Percentiles rank a stretch among this genome's conserved stretches.
These are phyloP conservation scores for Vigna unguiculata DNA, from an alignment of 306 rosid genomes.

Conservation along the genomic window DNA sequence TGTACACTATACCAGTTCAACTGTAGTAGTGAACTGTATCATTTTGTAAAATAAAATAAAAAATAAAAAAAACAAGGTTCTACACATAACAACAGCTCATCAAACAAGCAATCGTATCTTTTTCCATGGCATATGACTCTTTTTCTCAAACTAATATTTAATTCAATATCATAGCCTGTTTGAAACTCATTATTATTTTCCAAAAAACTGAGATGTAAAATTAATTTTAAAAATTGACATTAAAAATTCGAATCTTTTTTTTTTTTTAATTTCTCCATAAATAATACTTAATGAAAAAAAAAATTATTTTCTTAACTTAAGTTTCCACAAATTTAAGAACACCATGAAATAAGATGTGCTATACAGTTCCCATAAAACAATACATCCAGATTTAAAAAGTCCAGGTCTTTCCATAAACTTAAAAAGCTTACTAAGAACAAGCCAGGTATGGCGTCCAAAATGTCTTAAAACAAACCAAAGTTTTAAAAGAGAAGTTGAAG, in stretches of 20 bases:
- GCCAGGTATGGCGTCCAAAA: conserved; percentile 37
- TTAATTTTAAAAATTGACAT: neutral
- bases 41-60: too few species aligned
- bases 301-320: neutral
- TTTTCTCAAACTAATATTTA: neutral
- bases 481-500: neutral
- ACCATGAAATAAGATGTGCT: neutral
- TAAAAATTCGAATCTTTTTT: neutral
- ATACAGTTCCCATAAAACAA: conserved; percentile 1
- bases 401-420: conserved; percentile 28
- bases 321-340: neutral
- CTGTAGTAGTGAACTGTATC: too few species aligned
- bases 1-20: too few species aligned
- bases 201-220: neutral
- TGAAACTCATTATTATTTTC: neutral
- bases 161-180: neutral
- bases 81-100: neutral
- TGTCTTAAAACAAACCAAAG: conserved; percentile 29
- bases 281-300: neutral
- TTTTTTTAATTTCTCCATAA: neutral
- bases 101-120: neutral
- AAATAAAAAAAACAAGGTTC: too few species aligned
- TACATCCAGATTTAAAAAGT: conserved; percentile 18
- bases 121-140: too few species aligned
- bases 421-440: conserved; percentile 29